Conservation (phyloP, 768 basidiomycete species). For the Amyloporia xantha region DNA sequence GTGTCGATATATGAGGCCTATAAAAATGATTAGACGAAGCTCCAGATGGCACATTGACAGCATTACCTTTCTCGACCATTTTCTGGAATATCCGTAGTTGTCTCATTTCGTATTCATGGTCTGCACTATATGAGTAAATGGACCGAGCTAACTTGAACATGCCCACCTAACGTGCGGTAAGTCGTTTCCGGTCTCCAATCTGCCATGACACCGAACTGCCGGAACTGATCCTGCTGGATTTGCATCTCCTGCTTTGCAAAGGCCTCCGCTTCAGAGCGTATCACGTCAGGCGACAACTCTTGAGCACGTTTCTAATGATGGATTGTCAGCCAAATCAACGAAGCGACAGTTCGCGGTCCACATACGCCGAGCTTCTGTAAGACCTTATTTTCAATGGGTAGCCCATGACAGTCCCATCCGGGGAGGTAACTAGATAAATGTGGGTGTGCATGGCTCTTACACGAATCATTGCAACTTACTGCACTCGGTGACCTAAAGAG, state of each 20-base stretch:
- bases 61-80: conserved; percentile 79
- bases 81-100: conserved; percentile 79
- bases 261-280: conserved; percentile 63
- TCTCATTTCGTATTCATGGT: conserved; percentile 81
- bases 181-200: conserved; percentile 70
- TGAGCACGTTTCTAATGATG: conserved; percentile 49
- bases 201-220: conserved; percentile 84
- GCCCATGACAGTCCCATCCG: conserved; percentile 97
- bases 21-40: neutral
- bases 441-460: neutral
- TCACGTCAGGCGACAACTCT: conserved; percentile 24
- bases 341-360: too few species aligned
- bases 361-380: conserved; percentile 67
- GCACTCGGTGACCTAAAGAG: conserved; percentile 66
- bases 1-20: conserved; percentile 78
- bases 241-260: conserved; percentile 72
- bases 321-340: too few species aligned
- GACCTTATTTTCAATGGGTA: conserved; percentile 95
- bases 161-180: conserved; percentile 87
- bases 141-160: neutral
- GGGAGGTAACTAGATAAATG: conserved; percentile 66
- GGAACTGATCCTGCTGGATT: conserved; percentile 74
- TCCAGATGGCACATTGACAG: neutral
- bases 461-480: conserved; percentile 45
- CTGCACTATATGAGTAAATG: conserved; percentile 31